Conservation (phyloP, 257 asterid genomes). For the Fraxinus cuspidata region DNA sequence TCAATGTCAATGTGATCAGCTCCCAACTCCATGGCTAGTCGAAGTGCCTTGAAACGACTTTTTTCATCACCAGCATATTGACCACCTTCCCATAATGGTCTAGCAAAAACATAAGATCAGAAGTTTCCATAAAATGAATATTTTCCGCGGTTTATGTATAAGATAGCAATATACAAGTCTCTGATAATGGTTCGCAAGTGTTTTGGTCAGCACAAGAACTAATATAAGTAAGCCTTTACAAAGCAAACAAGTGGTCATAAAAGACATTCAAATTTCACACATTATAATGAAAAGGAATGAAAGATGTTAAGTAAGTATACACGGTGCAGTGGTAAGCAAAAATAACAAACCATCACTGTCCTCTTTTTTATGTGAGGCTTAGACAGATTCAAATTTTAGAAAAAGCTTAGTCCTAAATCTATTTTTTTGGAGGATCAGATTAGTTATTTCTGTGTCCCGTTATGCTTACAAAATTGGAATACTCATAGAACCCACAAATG, state of each 20-base stretch:
- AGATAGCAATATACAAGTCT: not conserved
- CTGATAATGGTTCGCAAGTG: not conserved
- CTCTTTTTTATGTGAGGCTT: not conserved
- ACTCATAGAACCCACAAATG: constrained; percentile 3
- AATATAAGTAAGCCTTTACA: not conserved
- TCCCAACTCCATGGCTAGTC: constrained; percentile 88
- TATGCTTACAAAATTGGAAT: not conserved
- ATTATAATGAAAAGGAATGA: constrained; percentile 9
- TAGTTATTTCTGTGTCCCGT: not conserved
- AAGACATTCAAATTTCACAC: constrained; percentile 2
- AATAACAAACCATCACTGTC: not conserved
- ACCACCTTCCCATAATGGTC: constrained; percentile 99
- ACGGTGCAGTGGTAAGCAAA: not conserved
- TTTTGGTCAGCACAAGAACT: not conserved
- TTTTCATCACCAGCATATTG: constrained; percentile 81
- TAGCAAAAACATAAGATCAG: constrained; percentile 31
- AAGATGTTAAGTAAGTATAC: not conserved
- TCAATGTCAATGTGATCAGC: constrained; percentile 97
- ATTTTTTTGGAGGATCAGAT: not conserved
- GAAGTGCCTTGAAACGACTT: constrained; percentile 65
- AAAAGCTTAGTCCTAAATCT: not conserved
- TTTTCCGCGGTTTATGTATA: constrained; percentile 1
- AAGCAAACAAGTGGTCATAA: not conserved
- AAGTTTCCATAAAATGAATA: constrained; percentile 16
- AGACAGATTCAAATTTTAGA: not conserved